Evolutionary conservation across 2,329 filamentous ascomycete species (phyloP).

Genomic region (Xylariaceae sp.): DNA sequence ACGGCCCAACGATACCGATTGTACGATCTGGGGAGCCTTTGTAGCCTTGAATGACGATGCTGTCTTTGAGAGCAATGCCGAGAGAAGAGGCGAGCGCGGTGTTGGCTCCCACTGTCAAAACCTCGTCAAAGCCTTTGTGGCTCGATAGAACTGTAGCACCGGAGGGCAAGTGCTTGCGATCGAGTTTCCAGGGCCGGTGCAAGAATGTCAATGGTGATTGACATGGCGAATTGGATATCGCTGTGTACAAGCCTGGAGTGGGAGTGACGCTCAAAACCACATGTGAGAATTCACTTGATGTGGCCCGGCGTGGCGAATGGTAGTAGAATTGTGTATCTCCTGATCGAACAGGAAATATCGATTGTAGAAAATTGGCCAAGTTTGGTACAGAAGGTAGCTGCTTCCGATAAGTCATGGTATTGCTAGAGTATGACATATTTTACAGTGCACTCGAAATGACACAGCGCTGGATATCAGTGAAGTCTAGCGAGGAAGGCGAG

Average conservation of each 20-base stretch:
- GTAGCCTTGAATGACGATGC: constrained; percentile 14
- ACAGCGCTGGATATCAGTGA: too few relatives aligned
- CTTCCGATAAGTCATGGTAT: too few relatives aligned
- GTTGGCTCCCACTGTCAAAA: constrained; percentile 18
- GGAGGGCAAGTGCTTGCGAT: constrained; percentile 12
- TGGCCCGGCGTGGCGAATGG: neutral
- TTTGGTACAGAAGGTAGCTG: neutral
- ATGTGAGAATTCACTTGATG: constrained; percentile 1
- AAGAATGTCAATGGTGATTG: constrained; percentile 11
- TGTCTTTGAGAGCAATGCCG: constrained; percentile 1
- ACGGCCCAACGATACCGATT: constrained; percentile 15
- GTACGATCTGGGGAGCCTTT: constrained; percentile 14
- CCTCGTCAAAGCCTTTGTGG: constrained; percentile 20
- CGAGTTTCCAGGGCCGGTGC: constrained; percentile 17
- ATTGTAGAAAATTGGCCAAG: neutral
- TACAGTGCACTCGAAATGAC: too few relatives aligned
- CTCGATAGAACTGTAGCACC: constrained; percentile 11
- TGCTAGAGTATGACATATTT: too few relatives aligned
- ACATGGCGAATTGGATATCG: constrained; percentile 3
- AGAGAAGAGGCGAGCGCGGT: constrained; percentile 8
- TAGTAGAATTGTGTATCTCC: neutral
- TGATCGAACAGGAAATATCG: neutral
- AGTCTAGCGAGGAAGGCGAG: too few relatives aligned
- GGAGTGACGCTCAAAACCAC: constrained; percentile 18
- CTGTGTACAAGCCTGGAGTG: constrained; percentile 15